Conservation (phyloP, 2,329 filamentous ascomycete genomes). For the Colletotrichum sp. region DNA sequence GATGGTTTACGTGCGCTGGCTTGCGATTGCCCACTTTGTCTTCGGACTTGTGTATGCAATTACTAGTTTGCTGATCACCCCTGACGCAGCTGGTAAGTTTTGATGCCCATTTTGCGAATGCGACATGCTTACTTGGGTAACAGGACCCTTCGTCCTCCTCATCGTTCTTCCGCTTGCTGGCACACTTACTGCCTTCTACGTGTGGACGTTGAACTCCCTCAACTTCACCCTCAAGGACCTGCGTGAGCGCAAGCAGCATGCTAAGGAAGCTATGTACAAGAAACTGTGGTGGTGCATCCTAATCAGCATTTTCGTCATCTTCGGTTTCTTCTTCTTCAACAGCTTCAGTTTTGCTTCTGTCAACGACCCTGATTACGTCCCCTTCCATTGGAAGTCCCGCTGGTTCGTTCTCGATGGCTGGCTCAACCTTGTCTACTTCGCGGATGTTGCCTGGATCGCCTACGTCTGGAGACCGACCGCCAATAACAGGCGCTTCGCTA, state of each 20-base stretch:
- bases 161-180: constrained; percentile 91
- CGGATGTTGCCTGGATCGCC: constrained; percentile 89
- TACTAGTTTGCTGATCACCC: constrained; percentile 85
- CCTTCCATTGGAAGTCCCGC: constrained; percentile 94
- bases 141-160: constrained; percentile 86
- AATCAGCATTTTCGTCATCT: constrained; percentile 90
- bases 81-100: constrained; percentile 75
- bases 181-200: constrained; percentile 94
- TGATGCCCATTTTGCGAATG: neutral
- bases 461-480: constrained; percentile 97
- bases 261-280: constrained; percentile 95
- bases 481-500: constrained; percentile 96
- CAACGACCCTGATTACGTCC: constrained; percentile 86
- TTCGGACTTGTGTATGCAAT: constrained; percentile 95
- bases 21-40: constrained; percentile 91
- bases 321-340: constrained; percentile 98
- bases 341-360: constrained; percentile 91
- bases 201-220: constrained; percentile 97
- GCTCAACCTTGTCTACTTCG: constrained; percentile 95
- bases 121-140: neutral
- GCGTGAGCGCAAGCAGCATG: constrained; percentile 90
- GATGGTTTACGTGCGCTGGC: constrained; percentile 91
- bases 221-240: constrained; percentile 96
- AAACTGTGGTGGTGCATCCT: constrained; percentile 99
- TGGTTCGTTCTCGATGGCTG: constrained; percentile 99